Percentiles rank a stretch among this genome's conserved stretches.
Evolutionary conservation across 208 protist genomes (phyloP).

Genomic region (Spongospora subterranea): DNA sequence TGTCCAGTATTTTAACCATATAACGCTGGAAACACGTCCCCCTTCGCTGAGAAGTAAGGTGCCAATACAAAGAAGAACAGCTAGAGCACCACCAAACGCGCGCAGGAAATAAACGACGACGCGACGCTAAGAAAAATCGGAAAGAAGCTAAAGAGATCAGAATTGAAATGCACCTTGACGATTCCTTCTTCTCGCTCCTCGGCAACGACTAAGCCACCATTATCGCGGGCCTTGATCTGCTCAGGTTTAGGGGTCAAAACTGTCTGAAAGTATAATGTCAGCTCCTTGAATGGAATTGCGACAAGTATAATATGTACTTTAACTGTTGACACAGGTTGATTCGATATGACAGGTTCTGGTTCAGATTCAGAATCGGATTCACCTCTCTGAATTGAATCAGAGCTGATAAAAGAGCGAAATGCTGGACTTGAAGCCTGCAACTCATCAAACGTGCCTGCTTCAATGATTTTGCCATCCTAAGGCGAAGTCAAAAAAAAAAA

Average conservation of each 20-base stretch:
- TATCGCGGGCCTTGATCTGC: too few relatives aligned
- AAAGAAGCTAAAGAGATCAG: neutral
- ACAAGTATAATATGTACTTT: too few relatives aligned
- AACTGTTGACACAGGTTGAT: neutral
- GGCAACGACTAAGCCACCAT: neutral
- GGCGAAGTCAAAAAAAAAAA: neutral
- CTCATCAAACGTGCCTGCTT: constrained; percentile 6
- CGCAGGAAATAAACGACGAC: neutral
- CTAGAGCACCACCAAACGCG: neutral
- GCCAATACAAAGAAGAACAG: neutral
- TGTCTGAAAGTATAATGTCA: too few relatives aligned
- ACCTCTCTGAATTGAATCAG: neutral
- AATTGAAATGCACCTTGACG: neutral
- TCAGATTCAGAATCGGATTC: neutral
- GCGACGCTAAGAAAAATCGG: neutral
- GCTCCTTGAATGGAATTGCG: too few relatives aligned
- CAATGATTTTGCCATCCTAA: constrained; percentile 53
- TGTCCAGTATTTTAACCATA: constrained; percentile 34
- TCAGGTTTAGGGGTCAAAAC: too few relatives aligned
- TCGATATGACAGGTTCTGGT: neutral
- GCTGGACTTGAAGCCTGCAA: neutral
- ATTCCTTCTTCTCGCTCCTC: neutral
- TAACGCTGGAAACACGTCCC: neutral
- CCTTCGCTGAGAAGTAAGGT: neutral
- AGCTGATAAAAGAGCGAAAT: constrained; percentile 13